Conservation (phyloP, 2,329 filamentous ascomycete species). For the Podosphaera leucotricha region DNA sequence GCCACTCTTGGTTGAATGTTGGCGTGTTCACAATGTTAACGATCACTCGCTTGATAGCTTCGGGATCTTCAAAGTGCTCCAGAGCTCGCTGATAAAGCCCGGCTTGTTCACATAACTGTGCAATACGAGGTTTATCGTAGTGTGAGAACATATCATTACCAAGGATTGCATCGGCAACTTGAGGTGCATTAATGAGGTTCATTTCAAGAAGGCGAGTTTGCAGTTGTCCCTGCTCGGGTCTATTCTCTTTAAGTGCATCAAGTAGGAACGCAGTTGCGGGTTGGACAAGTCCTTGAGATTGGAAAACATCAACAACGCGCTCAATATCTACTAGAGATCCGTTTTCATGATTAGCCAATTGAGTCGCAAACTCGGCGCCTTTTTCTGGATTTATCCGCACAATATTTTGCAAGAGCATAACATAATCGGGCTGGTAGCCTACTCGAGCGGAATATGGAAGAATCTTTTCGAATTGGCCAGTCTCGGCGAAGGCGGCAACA, state of each 20-base stretch:
- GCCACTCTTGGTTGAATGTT: conserved; percentile 75
- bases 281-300: conserved; percentile 92
- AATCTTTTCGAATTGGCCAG: conserved; percentile 92
- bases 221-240: conserved; percentile 74
- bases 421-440: conserved; percentile 89
- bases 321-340: conserved; percentile 79
- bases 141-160: conserved; percentile 97
- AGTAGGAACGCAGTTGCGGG: conserved; percentile 95
- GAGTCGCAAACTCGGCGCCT: conserved; percentile 81
- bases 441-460: conserved; percentile 67
- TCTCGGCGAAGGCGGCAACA: conserved; percentile 82
- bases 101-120: conserved; percentile 77
- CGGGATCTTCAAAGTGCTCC: conserved; percentile 84
- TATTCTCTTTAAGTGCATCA: conserved; percentile 85
- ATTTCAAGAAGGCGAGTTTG: conserved; percentile 94
- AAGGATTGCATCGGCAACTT: conserved; percentile 92
- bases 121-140: conserved; percentile 79
- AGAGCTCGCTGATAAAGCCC: conserved; percentile 68
- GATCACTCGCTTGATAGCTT: conserved; percentile 71
- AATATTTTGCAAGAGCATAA: conserved; percentile 67
- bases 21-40: conserved; percentile 61
- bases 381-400: conserved; percentile 81
- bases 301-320: conserved; percentile 91
- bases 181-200: conserved; percentile 89
- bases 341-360: conserved; percentile 69